Evolutionary conservation across 768 basidiomycete species (phyloP).

Genomic region (Tricholoma sp.): DNA sequence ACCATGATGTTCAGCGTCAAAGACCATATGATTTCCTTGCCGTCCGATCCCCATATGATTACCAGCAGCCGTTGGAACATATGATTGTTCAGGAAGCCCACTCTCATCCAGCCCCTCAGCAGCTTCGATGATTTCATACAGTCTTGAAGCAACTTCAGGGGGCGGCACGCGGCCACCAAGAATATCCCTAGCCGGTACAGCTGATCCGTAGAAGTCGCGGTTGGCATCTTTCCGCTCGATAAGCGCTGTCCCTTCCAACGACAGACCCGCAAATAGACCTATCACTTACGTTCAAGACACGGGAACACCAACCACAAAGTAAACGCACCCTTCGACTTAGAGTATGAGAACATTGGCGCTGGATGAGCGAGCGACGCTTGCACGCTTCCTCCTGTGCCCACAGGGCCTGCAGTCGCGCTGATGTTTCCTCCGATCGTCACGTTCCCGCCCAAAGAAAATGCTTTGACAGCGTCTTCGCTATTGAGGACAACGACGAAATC

Average conservation of each 20-base stretch:
- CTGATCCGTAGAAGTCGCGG: constrained; percentile 91
- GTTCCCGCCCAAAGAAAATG: constrained; percentile 94
- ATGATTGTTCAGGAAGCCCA: constrained; percentile 72
- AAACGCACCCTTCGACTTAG: constrained; percentile 82
- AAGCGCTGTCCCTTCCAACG: constrained; percentile 89
- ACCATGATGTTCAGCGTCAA: constrained; percentile 54
- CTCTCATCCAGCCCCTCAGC: constrained; percentile 90
- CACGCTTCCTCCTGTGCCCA: constrained; percentile 90
- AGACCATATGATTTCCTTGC: constrained; percentile 55
- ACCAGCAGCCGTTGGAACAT: constrained; percentile 66
- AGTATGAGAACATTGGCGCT: constrained; percentile 96
- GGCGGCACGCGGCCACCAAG: constrained; percentile 92
- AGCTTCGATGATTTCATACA: constrained; percentile 97
- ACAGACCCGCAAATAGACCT: constrained; percentile 94
- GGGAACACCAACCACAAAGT: not conserved
- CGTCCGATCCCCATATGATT: constrained; percentile 47
- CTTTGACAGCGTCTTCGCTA: constrained; percentile 91
- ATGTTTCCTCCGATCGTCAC: constrained; percentile 92
- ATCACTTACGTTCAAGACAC: constrained; percentile 5
- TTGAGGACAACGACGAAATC: constrained; percentile 98
- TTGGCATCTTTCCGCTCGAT: constrained; percentile 97
- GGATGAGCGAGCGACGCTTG: constrained; percentile 88
- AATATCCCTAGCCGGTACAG: constrained; percentile 85
- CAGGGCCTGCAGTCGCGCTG: constrained; percentile 83
- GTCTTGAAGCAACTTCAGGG: constrained; percentile 88